phyloP scores from a whole-genome alignment of 225 moss, liverwort and hornwort species.

The Neckera pumila region DNA sequence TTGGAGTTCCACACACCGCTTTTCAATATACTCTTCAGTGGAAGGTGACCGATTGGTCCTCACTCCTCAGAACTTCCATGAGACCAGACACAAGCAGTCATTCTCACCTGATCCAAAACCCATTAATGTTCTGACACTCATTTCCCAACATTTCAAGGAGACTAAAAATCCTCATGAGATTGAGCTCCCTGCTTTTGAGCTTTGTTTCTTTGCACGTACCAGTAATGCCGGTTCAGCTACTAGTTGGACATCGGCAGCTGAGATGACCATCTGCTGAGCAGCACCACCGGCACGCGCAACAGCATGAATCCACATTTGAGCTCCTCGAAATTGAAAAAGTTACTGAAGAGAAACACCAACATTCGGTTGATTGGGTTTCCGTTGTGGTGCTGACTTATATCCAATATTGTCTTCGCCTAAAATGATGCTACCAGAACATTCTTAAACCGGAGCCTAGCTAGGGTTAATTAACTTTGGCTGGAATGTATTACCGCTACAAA shows the following conservation, averaged over 20 bases:
- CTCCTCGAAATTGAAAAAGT: background rate
- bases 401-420: background rate
- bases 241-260: background rate
- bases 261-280: too few species aligned
- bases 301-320: background rate
- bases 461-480: background rate
- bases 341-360: background rate
- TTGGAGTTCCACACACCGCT: background rate
- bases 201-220: background rate
- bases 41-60: too few species aligned
- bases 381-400: too few species aligned
- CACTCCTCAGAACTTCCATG: background rate
- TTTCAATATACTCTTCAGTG: background rate
- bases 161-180: background rate
- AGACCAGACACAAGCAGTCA: background rate
- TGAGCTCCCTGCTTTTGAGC: background rate
- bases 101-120: background rate
- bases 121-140: background rate
- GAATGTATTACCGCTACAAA: background rate
- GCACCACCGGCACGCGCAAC: background rate
- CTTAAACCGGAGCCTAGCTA: background rate
- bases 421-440: background rate
- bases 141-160: too few species aligned
- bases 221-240: background rate
- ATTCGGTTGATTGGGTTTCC: background rate